Conservation (phyloP, 768 basidiomycete genomes). For the Rhodocollybia butyracea region DNA sequence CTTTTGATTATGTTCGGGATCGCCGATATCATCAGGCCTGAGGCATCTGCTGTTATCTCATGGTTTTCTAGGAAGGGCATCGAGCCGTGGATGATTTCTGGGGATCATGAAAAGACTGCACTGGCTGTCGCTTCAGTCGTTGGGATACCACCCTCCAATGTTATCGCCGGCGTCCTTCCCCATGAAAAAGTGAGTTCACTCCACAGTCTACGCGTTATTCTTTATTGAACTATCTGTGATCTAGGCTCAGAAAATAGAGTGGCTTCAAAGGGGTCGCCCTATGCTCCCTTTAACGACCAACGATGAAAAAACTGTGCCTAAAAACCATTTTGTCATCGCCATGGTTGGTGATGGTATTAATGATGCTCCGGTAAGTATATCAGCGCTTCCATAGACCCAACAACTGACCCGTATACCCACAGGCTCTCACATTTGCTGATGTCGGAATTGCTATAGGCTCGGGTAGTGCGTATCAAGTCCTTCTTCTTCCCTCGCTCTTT, state of each 20-base stretch:
- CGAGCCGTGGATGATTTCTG: slow-evolving; percentile 78
- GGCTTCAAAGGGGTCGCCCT: slow-evolving; percentile 37
- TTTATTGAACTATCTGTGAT: slow-evolving; percentile 4
- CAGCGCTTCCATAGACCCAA: slow-evolving; percentile 16
- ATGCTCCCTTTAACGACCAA: background rate
- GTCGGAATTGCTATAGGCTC: slow-evolving; percentile 66
- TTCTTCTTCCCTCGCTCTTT: background rate
- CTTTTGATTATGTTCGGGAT: slow-evolving; percentile 58
- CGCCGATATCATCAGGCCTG: slow-evolving; percentile 58
- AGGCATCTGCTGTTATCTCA: slow-evolving; percentile 55
- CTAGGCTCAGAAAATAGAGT: slow-evolving; percentile 56
- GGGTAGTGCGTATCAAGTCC: slow-evolving; percentile 42
- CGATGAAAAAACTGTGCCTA: slow-evolving; percentile 32
- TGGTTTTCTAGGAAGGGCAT: slow-evolving; percentile 51
- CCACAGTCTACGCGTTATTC: background rate
- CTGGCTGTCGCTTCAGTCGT: slow-evolving; percentile 64
- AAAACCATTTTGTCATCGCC: slow-evolving; percentile 38
- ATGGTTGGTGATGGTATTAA: slow-evolving; percentile 67
- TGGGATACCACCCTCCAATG: slow-evolving; percentile 62
- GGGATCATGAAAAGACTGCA: slow-evolving; percentile 66
- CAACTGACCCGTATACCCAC: slow-evolving; percentile 12
- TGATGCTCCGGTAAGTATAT: slow-evolving; percentile 39
- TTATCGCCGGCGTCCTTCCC: slow-evolving; percentile 78
- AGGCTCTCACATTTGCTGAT: slow-evolving; percentile 53
- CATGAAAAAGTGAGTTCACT: slow-evolving; percentile 62